phyloP scores from a whole-genome alignment of 2,329 filamentous ascomycete species.

The Aspergillus caelatus region DNA sequence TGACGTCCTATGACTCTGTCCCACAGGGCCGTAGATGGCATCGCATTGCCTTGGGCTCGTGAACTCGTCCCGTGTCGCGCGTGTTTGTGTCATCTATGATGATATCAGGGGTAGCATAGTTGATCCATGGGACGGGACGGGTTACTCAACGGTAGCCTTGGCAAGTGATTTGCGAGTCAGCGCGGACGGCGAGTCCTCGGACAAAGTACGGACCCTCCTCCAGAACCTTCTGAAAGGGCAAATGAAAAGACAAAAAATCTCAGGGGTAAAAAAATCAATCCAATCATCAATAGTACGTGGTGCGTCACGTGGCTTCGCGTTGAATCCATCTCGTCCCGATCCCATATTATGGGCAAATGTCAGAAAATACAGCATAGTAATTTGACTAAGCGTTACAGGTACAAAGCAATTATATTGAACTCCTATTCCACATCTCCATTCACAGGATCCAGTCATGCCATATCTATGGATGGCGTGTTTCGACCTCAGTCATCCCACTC shows the following conservation, averaged over 20 bases:
- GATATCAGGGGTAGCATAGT: neutral
- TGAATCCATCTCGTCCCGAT: too few species aligned
- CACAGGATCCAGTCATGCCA: neutral
- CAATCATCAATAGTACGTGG: too few species aligned
- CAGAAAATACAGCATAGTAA: too few species aligned
- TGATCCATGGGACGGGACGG: neutral
- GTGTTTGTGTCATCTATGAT: neutral
- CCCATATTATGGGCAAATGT: too few species aligned
- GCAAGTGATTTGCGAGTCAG: neutral
- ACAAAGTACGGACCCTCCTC: neutral
- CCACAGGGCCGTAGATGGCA: neutral
- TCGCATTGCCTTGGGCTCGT: neutral
- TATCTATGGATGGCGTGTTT: conserved; percentile 4
- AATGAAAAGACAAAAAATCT: too few species aligned
- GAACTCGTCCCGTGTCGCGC: neutral
- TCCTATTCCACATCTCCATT: neutral
- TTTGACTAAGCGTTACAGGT: neutral
- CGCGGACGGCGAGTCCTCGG: neutral
- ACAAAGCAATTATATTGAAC: neutral
- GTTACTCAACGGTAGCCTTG: neutral
- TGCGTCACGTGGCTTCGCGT: too few species aligned
- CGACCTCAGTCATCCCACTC: conserved; percentile 3
- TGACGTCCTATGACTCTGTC: neutral
- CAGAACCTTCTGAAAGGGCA: too few species aligned
- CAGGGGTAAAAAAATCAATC: too few species aligned